Conservation (phyloP, 495 filamentous ascomycete genomes). For the Neurospora tetraspora region DNA sequence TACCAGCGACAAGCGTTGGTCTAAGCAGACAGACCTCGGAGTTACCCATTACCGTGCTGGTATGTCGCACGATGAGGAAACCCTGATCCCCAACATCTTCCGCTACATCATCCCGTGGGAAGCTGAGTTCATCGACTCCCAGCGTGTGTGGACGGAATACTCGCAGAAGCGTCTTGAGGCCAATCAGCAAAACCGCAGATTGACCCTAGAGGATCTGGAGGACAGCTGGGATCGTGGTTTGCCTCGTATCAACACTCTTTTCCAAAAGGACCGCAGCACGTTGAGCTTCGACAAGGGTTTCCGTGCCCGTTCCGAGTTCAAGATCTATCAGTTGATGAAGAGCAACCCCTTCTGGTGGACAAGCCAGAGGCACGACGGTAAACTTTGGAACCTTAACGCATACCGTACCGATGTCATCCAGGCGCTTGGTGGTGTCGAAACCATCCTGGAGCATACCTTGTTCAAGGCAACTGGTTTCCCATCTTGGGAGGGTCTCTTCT, state of each 20-base stretch:
- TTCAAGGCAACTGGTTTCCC: constrained; percentile 99
- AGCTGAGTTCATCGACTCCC: constrained; percentile 97
- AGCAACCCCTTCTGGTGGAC: constrained; percentile 99
- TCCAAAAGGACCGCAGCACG: constrained; percentile 98
- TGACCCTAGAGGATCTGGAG: constrained; percentile 94
- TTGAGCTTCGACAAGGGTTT: constrained; percentile 99
- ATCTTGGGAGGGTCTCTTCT: constrained; percentile 98
- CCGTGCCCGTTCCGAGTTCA: constrained; percentile 92
- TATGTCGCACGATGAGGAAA: constrained; percentile 98
- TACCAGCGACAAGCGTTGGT: constrained; percentile 96
- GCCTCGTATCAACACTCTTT: constrained; percentile 97
- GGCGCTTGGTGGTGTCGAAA: constrained; percentile 97
- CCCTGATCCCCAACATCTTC: constrained; percentile 97
- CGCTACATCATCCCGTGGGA: constrained; percentile 99
- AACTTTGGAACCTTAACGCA: constrained; percentile 96
- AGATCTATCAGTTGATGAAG: constrained; percentile 98
- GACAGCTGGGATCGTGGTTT: constrained; percentile 99
- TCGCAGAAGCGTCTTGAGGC: constrained; percentile 96
- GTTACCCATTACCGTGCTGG: constrained; percentile 96
- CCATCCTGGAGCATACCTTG: constrained; percentile 93
- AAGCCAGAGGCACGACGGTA: constrained; percentile 94
- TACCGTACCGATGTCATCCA: constrained; percentile 99
- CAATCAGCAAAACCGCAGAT: constrained; percentile 90
- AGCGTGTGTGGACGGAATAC: constrained; percentile 98
- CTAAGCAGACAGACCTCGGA: constrained; percentile 92